These are phyloP conservation scores for Russula compacta DNA, from an alignment of 768 basidiomycete species.

Conservation along the genomic window DNA sequence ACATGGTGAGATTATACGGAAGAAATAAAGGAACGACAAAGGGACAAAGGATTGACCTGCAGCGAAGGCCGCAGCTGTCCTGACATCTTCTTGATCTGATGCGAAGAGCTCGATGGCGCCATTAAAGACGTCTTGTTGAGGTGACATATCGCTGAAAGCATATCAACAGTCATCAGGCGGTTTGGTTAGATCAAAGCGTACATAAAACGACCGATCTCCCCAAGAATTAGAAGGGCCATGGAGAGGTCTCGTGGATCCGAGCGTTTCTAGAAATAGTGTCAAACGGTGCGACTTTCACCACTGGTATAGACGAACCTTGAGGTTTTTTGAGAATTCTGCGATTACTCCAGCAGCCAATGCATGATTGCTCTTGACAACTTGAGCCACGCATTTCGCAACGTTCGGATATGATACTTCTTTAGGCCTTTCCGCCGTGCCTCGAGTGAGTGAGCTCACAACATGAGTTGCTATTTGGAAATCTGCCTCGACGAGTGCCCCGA, in stretches of 20 bases:
- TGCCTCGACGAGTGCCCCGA: conserved; percentile 69
- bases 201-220: conserved; percentile 90
- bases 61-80: conserved; percentile 90
- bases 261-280: conserved; percentile 5
- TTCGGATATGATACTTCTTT: conserved; percentile 56
- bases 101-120: conserved; percentile 66
- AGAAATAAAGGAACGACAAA: conserved; percentile 19
- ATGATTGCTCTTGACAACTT: conserved; percentile 64
- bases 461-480: conserved; percentile 78
- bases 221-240: conserved; percentile 79
- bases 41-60: conserved; percentile 43
- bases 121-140: conserved; percentile 69
- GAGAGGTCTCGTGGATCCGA: conserved; percentile 54
- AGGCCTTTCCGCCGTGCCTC: conserved; percentile 53
- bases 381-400: conserved; percentile 78
- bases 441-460: conserved; percentile 67
- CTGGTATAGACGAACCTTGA: conserved; percentile 47
- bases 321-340: conserved; percentile 70
- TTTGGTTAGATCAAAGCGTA: conserved; percentile 30
- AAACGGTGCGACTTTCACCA: background rate
- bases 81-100: conserved; percentile 74
- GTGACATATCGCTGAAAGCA: conserved; percentile 71
- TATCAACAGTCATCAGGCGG: background rate
- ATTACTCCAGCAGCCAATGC: conserved; percentile 75
- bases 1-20: background rate